phyloP scores from a whole-genome alignment of 108 stramenopile genomes.

The Parietichytrium sp. region DNA sequence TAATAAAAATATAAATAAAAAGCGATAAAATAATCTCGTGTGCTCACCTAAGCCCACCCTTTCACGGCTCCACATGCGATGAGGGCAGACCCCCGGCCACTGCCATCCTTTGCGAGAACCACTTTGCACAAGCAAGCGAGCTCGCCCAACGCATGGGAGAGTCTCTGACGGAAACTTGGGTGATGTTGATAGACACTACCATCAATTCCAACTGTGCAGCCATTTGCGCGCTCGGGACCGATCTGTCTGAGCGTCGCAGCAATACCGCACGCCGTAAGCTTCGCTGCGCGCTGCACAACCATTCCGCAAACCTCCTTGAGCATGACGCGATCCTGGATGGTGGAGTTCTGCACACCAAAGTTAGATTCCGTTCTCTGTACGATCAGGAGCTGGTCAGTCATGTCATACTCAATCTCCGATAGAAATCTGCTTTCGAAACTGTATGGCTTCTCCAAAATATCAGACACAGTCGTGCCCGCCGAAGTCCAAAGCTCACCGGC shows the following conservation, averaged over 20 bases:
- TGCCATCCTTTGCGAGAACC: not conserved
- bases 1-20: no score
- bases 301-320: conserved; percentile 40
- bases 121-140: conserved; percentile 27
- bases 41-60: no score
- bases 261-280: conserved; percentile 31
- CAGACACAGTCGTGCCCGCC: not conserved
- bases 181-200: conserved; percentile 37
- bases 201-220: conserved; percentile 33
- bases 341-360: not conserved
- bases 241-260: conserved; percentile 21
- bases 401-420: conserved; percentile 16
- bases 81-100: conserved; percentile 33
- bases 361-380: not conserved
- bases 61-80: conserved; percentile 16
- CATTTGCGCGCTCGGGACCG: not conserved
- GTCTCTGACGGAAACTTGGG: conserved; percentile 19
- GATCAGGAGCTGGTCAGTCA: not conserved
- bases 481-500: conserved; percentile 21
- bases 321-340: conserved; percentile 17
- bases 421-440: not conserved
- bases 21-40: no score
- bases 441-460: not conserved
- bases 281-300: conserved; percentile 37
- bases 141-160: conserved; percentile 19